Base-by-base conservation (phyloP, 352 stramenopile species). In the Lagenidium giganteum region DNA sequence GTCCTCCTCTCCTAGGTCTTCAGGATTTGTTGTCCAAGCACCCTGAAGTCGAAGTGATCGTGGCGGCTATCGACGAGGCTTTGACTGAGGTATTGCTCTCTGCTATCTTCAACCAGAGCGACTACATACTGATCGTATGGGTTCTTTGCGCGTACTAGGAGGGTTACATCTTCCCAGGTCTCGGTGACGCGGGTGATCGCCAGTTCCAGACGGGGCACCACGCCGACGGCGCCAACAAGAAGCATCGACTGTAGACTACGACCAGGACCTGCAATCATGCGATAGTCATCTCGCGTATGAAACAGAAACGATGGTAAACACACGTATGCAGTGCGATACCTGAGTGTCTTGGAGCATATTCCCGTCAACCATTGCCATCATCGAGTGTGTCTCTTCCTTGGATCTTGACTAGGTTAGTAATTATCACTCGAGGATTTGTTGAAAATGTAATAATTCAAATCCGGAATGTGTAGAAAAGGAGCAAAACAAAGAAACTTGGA, bases 181-280 rank as follows among this genome's bases (percentile, higher is more conserved):
- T 94, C 9, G 82, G 82, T 16, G 82, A 94, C 41, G 79, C 82
- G 9, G 82, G 82, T 17, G 82, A 94, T 51, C 82, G 82, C 42
- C 62, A 94, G 54, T 94, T 94, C 53, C 65, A 87, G 46, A 91
- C 82, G 25, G 74, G 69, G 28, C 54, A 49, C 9, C 71, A 90
- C 28, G 40, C 67, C 2, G 71, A 87, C 25, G 39, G 52, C 23
- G 33, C 42, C 37, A 46, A 60, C 51, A 85, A 85, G 63, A 83
- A 73, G 52, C 76, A 82, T 45, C 81, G 76, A 47, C 32, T 76
- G 40, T 87, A 67, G 57, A 18, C 7, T 5, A 9, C 6, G 21
- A 17, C 5, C 36, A 47, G 6, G 17, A 21, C 4, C 12, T 37
- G 36, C 11, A 26, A 2, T 25, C 1, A 8, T 8, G 33, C 27